Conservation (phyloP, 179 eudicot species). For the Sideroxylon spinosum region DNA sequence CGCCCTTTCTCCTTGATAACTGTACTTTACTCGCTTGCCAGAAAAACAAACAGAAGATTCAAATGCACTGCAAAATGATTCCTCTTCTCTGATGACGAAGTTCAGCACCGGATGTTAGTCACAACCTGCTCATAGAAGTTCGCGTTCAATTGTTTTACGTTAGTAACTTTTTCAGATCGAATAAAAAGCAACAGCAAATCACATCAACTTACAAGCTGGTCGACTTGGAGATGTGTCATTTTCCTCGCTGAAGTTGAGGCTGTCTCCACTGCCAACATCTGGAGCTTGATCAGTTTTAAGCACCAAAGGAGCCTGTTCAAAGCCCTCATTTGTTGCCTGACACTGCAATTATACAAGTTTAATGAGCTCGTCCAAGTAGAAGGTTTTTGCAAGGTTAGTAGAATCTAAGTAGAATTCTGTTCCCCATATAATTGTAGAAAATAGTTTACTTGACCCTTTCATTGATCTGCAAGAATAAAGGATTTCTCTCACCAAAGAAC, state of each 20-base stretch:
- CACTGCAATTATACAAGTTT: slow-evolving; percentile 10
- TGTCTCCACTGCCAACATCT: slow-evolving; percentile 24
- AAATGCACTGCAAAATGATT: slow-evolving; percentile 7
- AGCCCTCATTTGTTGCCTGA: slow-evolving; percentile 32
- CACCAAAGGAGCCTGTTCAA: slow-evolving; percentile 21
- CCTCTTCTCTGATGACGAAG: slow-evolving; percentile 7
- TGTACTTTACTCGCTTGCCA: neutral
- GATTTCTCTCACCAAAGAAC: neutral
- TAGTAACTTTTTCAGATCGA: neutral
- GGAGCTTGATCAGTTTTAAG: slow-evolving; percentile 29
- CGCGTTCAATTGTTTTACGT: neutral
- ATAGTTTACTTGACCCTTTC: neutral
- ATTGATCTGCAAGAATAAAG: neutral
- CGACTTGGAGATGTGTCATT: slow-evolving; percentile 22
- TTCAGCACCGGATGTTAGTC: slow-evolving; percentile 7
- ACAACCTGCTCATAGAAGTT: slow-evolving; percentile 22
- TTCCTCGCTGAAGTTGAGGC: slow-evolving; percentile 17
- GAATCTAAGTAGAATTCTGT: neutral
- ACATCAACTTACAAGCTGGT: slow-evolving; percentile 25
- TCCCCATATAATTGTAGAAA: neutral
- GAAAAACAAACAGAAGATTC: slow-evolving; percentile 2
- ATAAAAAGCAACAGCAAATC: neutral
- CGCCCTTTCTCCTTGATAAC: neutral
- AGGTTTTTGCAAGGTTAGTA: neutral
- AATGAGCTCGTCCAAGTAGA: neutral